A percentile compares a stretch with the other conserved stretches of the same genome.
These are phyloP conservation scores for Mikania micrantha DNA, from an alignment of 129 eudicot genomes.

Conservation along the genomic window DNA sequence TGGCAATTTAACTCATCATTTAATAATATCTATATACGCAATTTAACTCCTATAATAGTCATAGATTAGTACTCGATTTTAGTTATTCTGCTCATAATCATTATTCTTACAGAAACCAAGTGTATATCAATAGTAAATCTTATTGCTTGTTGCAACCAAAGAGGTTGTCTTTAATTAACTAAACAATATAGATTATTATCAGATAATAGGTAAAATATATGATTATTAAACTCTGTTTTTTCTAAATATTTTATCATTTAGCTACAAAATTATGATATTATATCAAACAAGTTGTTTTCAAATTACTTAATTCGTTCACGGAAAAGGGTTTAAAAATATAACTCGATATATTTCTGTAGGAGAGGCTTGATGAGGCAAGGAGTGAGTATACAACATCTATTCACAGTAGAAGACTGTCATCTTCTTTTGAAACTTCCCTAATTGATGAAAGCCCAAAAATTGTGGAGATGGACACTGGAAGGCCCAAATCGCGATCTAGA, in stretches of 20 bases:
- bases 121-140: too few relatives aligned
- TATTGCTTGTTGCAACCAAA: too few relatives aligned
- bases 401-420: constrained; percentile 66
- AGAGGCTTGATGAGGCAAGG: constrained; percentile 49
- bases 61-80: too few relatives aligned
- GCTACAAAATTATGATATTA: background rate
- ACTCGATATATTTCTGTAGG: constrained; percentile 24
- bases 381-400: constrained; percentile 37
- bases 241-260: background rate
- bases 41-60: too few relatives aligned
- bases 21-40: too few relatives aligned
- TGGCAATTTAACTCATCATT: too few relatives aligned
- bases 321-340: background rate
- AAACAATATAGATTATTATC: too few relatives aligned
- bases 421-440: constrained; percentile 41
- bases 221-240: too few relatives aligned
- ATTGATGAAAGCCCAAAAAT: constrained; percentile 68
- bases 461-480: constrained; percentile 72
- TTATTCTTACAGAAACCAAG: too few relatives aligned
- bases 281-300: background rate
- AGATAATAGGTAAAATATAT: too few relatives aligned
- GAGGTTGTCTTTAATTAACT: too few relatives aligned
- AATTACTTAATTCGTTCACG: background rate
- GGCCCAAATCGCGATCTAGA: constrained; percentile 70
- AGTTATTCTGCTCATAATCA: too few relatives aligned